Base-by-base conservation (phyloP, 2,329 filamentous ascomycete species). In the Rhynchosporium secalis region DNA sequence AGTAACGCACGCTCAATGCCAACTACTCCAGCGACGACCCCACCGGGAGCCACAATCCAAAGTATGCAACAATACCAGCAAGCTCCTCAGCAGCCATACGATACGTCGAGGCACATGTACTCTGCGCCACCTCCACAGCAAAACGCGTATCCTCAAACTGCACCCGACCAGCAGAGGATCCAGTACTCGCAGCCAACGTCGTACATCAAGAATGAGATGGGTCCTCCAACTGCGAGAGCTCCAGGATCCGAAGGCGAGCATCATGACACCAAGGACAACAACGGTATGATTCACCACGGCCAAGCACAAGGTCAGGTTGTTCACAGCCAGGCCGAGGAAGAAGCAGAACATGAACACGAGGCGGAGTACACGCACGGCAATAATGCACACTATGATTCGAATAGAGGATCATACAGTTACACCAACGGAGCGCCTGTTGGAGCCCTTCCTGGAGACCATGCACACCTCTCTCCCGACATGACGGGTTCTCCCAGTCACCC, bases 161-260 rank as follows among this genome's bases (percentile, higher is more conserved):
- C 83, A 57, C 78, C 82, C 64, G 80, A 81, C 29, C 80, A 84
- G 20, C 85, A 87, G 63, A 85, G 88, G 52, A 85, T 95, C 75
- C 87, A 83, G 46, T 94, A 93, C 65, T 79, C 81, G 9, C 75
- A 76, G 60, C 73, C 82, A 52, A 82, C 79, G 70, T 77, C 83
- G 7, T 95, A 94, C 70, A 82, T 91, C 65, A 96, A 96, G 80
- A 90, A 81, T 64, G 92, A 96, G 70, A 96, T 96, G 91, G 91
- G 89, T 0, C 92, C 92, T 26, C 91, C 92, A 10, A 85, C 90
- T 54, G 80, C 78, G 62, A 83, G 89, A 62, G 80, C 84, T 2
- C 75, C 83, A 5, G 81, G 84, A 49, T 78, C 84, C 43, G 83
- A 85, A 56, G 77, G 82, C 3, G 82, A 87, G 66, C 81, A 86